Evolutionary conservation across 805 yeast species (phyloP).

Genomic region (Pichia nanzhaoensis): DNA sequence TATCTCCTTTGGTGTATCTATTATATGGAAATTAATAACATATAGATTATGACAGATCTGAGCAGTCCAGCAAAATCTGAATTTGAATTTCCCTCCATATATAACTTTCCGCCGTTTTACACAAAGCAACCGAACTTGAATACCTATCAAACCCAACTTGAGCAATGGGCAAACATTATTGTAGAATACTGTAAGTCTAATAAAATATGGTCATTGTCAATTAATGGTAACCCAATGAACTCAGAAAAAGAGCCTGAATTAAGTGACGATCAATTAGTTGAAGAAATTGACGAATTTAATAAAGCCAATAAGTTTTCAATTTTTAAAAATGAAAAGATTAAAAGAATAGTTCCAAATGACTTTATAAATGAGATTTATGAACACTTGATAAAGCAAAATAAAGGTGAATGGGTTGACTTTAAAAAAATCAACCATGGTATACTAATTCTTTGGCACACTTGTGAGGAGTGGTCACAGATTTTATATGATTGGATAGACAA

Average conservation of each 20-base stretch:
- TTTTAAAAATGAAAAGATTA: constrained; percentile 46
- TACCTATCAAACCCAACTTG: constrained; percentile 68
- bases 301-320: constrained; percentile 21
- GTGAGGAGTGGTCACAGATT: constrained; percentile 61
- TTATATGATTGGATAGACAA: constrained; percentile 64
- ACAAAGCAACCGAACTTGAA: constrained; percentile 83
- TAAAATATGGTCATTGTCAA: constrained; percentile 47
- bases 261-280: constrained; percentile 18
- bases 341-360: constrained; percentile 47
- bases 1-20: too few species aligned
- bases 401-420: constrained; percentile 49
- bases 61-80: too few species aligned
- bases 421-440: constrained; percentile 41
- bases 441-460: constrained; percentile 59
- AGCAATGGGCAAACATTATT: constrained; percentile 69
- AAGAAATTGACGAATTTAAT: constrained; percentile 7
- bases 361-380: constrained; percentile 50
- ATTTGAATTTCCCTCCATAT: constrained; percentile 40
- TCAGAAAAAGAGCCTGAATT: constrained; percentile 14
- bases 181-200: constrained; percentile 52
- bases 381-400: constrained; percentile 47
- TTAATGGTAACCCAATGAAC: constrained; percentile 28
- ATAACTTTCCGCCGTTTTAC: constrained; percentile 84
- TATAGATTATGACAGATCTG: too few species aligned
- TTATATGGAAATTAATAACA: too few species aligned